Conservation (phyloP, 805 yeast genomes). For the Cyberlindnera xylosilytica region DNA sequence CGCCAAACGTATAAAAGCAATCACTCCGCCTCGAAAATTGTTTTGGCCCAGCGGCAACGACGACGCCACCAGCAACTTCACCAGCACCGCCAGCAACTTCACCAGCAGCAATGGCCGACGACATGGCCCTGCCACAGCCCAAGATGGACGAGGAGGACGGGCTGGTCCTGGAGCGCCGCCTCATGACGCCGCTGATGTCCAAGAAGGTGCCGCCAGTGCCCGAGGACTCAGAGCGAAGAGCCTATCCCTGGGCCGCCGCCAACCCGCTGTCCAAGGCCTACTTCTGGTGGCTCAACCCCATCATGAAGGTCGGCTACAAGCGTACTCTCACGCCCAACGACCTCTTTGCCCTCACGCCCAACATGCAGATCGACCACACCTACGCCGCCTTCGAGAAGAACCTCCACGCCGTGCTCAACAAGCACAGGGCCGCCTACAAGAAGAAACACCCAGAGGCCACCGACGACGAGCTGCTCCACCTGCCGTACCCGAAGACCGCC, state of each 20-base stretch:
- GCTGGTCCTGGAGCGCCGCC: constrained; percentile 30
- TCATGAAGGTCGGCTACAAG: constrained; percentile 65
- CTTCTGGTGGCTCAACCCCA: constrained; percentile 68
- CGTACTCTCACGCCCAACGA: constrained; percentile 68
- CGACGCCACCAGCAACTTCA: too few relatives aligned
- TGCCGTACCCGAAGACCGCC: constrained; percentile 39
- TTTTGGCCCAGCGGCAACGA: too few relatives aligned
- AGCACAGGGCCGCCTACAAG: constrained; percentile 31
- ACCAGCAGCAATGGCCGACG: constrained; percentile 1
- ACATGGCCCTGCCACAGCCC: background rate
- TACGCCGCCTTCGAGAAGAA: constrained; percentile 34
- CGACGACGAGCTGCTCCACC: constrained; percentile 36
- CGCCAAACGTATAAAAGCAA: too few relatives aligned
- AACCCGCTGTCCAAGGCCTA: constrained; percentile 42
- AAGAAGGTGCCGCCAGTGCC: constrained; percentile 52
- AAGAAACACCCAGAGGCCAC: constrained; percentile 33
- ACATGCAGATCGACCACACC: constrained; percentile 40
- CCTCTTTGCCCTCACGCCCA: constrained; percentile 44
- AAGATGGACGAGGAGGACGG: constrained; percentile 6
- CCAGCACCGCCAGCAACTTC: too few relatives aligned
- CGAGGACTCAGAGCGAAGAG: constrained; percentile 43
- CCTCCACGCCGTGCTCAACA: constrained; percentile 32
- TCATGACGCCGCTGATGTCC: constrained; percentile 33
- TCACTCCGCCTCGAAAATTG: too few relatives aligned
- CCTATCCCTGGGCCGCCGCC: constrained; percentile 41